These are phyloP conservation scores for Podila clonocystis DNA, from an alignment of 192 early-diverging fungal species.

Conservation along the genomic window DNA sequence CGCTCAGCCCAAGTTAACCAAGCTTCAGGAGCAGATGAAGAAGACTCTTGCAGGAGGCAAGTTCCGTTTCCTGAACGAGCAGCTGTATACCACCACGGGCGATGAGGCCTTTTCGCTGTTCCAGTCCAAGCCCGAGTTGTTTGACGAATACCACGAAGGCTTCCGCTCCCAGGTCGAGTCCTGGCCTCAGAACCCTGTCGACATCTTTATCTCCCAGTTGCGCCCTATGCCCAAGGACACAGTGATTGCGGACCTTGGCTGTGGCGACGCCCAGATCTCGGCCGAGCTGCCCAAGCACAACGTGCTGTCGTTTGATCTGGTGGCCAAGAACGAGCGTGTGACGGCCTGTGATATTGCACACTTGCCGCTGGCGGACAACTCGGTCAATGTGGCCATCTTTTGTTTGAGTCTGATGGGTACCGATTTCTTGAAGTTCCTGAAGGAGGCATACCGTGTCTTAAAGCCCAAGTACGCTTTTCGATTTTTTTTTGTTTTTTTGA, in stretches of 20 bases:
- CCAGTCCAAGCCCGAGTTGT: constrained; percentile 85
- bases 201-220: constrained; percentile 81
- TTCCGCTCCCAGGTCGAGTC: constrained; percentile 90
- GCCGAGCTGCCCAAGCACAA: constrained; percentile 72
- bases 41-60: constrained; percentile 66
- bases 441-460: constrained; percentile 89
- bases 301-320: constrained; percentile 91
- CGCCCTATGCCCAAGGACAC: constrained; percentile 56
- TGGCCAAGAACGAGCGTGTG: constrained; percentile 80
- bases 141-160: constrained; percentile 95
- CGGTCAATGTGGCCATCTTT: constrained; percentile 89
- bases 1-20: constrained; percentile 55
- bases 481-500: constrained; percentile 1
- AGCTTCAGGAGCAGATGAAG: constrained; percentile 61
- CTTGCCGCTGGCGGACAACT: constrained; percentile 72
- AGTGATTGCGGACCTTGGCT: constrained; percentile 93
- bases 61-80: constrained; percentile 95
- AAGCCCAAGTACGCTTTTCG: constrained; percentile 67
- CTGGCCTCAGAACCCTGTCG: constrained; percentile 96
- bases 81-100: constrained; percentile 90
- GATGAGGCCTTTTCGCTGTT: constrained; percentile 80
- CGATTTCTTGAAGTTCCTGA: constrained; percentile 91
- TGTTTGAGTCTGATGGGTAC: constrained; percentile 97
- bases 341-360: constrained; percentile 94
- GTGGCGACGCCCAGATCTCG: constrained; percentile 92